These are phyloP conservation scores for Paramyrothecium roridum DNA, from an alignment of 2,329 filamentous ascomycete species.

Conservation along the genomic window DNA sequence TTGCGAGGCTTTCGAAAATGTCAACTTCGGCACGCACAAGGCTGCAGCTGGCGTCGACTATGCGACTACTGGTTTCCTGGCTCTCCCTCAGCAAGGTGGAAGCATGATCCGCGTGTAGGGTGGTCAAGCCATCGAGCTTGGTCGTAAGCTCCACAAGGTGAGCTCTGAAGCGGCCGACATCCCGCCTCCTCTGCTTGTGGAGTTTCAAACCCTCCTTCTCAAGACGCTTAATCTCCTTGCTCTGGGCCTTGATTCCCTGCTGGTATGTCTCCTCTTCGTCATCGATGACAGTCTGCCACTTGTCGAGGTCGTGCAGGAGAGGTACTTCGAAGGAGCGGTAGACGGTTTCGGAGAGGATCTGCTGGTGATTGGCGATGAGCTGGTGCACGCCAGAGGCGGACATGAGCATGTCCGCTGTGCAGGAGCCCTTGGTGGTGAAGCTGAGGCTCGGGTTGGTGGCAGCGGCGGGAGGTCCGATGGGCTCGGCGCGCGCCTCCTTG, in stretches of 20 bases:
- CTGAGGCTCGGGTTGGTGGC: conserved; percentile 39
- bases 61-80: conserved; percentile 60
- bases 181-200: conserved; percentile 56
- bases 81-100: conserved; percentile 57
- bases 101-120: conserved; percentile 59
- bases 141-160: conserved; percentile 62
- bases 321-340: conserved; percentile 68
- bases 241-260: conserved; percentile 50
- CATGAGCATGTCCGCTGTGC: conserved; percentile 62
- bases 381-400: conserved; percentile 64
- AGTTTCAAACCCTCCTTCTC: conserved; percentile 64
- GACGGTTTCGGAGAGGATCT: conserved; percentile 66
- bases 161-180: conserved; percentile 59
- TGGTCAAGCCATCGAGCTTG: conserved; percentile 60
- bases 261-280: conserved; percentile 63
- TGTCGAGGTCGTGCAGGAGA: conserved; percentile 65
- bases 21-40: conserved; percentile 67
- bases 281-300: conserved; percentile 60
- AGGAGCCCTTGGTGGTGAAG: conserved; percentile 47
- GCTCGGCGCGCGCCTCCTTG: conserved; percentile 62
- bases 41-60: conserved; percentile 63
- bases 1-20: conserved; percentile 64
- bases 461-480: conserved; percentile 36
- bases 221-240: conserved; percentile 58
- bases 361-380: conserved; percentile 66